phyloP scores from a whole-genome alignment of 1,139 yeast species.

The Sugiyamaella japonica region DNA sequence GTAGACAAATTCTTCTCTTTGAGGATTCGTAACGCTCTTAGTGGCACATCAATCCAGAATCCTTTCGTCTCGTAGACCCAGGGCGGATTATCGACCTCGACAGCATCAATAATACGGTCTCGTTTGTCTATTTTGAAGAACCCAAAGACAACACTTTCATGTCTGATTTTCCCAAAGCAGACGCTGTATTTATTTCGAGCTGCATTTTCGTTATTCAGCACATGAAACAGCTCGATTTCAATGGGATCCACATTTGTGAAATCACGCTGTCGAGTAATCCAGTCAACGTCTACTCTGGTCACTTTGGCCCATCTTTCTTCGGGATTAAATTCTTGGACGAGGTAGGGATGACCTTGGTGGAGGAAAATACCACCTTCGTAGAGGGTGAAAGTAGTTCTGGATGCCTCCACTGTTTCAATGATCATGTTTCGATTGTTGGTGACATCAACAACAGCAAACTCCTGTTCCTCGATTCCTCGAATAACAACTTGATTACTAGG shows the following conservation, averaged over 20 bases:
- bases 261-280: conserved; percentile 91
- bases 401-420: conserved; percentile 88
- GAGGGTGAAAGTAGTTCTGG: conserved; percentile 82
- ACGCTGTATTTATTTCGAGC: conserved; percentile 17
- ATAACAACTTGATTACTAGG: conserved; percentile 73
- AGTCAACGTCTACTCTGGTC: conserved; percentile 83
- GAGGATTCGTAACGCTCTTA: conserved; percentile 57
- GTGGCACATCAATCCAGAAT: conserved; percentile 86
- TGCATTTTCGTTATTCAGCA: conserved; percentile 3
- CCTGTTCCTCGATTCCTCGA: conserved; percentile 73
- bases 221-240: conserved; percentile 19
- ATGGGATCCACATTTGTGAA: conserved; percentile 87
- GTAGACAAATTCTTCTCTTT: conserved; percentile 57
- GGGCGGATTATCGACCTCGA: conserved; percentile 90
- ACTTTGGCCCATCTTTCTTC: conserved; percentile 79
- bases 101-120: conserved; percentile 81
- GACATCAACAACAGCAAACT: conserved; percentile 83
- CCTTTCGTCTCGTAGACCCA: conserved; percentile 69
- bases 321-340: conserved; percentile 79
- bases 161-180: conserved; percentile 70
- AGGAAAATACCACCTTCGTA: conserved; percentile 95
- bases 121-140: conserved; percentile 80
- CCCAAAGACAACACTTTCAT: conserved; percentile 82
- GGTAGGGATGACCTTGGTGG: conserved; percentile 88
- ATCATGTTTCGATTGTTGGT: conserved; percentile 72